These are phyloP conservation scores for Nicotiana undulata DNA, from an alignment of 257 asterid species.

Conservation along the genomic window DNA sequence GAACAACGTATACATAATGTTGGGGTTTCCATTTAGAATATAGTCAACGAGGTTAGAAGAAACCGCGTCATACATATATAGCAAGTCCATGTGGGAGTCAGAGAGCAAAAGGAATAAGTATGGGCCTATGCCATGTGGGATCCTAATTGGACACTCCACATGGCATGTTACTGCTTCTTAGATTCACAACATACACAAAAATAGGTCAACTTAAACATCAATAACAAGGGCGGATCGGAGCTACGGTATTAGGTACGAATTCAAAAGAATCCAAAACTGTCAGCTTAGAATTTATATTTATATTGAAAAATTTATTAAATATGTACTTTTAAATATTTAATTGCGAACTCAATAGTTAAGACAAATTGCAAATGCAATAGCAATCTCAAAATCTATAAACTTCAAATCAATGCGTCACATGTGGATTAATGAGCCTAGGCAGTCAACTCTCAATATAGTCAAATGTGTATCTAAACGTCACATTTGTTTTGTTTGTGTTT, in stretches of 20 bases:
- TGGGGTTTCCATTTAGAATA: background rate
- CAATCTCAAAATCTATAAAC: no score
- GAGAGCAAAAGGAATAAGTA: background rate
- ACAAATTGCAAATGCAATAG: no score
- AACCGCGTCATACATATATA: slow-evolving; percentile 14
- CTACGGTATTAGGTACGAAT: no score
- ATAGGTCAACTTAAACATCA: background rate
- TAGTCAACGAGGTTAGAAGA: slow-evolving; percentile 17
- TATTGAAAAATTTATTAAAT: no score
- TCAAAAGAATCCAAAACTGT: no score
- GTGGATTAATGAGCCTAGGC: background rate
- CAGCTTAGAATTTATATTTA: no score
- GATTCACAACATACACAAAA: background rate
- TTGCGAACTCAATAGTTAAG: no score
- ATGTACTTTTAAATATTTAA: no score
- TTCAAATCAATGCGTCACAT: no score
- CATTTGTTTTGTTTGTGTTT: background rate
- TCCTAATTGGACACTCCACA: slow-evolving; percentile 32
- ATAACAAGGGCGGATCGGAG: no score
- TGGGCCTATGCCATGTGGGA: slow-evolving; percentile 22
- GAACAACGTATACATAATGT: background rate
- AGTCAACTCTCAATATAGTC: background rate
- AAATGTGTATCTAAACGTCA: background rate
- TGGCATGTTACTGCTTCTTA: slow-evolving; percentile 29
- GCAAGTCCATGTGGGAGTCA: slow-evolving; percentile 19